These are phyloP conservation scores for Nakazawaea laoshanensis DNA, from an alignment of 805 yeast genomes.

Conservation along the genomic window DNA sequence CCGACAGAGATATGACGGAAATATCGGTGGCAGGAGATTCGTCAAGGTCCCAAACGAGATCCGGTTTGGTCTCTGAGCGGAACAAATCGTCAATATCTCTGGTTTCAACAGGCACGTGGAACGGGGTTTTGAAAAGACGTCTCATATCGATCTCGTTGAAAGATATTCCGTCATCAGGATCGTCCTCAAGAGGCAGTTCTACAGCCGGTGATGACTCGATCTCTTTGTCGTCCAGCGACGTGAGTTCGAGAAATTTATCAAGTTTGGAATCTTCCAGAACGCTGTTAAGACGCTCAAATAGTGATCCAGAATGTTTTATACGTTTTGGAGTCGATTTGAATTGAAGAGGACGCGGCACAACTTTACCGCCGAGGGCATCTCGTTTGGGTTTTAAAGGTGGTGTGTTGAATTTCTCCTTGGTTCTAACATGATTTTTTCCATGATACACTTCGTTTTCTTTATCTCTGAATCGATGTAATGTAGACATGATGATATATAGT, in stretches of 20 bases:
- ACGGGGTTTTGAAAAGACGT: conserved; percentile 5
- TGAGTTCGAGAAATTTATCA: conserved; percentile 5
- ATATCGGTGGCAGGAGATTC: no score
- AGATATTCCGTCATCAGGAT: conserved; percentile 8
- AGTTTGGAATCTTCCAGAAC: conserved; percentile 1
- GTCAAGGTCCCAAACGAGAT: no score
- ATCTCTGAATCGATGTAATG: no score
- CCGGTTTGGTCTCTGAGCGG: no score
- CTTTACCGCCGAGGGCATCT: not conserved
- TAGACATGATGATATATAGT: no score
- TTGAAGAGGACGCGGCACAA: not conserved
- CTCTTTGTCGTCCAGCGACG: conserved; percentile 4
- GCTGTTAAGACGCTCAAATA: not conserved
- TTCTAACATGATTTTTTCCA: not conserved
- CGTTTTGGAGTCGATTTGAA: not conserved
- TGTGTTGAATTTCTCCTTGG: conserved; percentile 3
- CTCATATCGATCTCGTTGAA: conserved; percentile 6
- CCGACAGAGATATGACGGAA: no score
- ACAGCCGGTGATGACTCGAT: conserved; percentile 2
- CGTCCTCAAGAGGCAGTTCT: conserved; percentile 4
- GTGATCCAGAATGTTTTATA: not conserved
- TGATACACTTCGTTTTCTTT: conserved; percentile 4
- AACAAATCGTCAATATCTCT: no score
- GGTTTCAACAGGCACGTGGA: conserved; percentile 9
- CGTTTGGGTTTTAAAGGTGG: conserved; percentile 4